Percentiles rank a stretch among this genome's conserved stretches.
Evolutionary conservation across 768 basidiomycete species (phyloP).

Genomic region (Agaricus subrufescens): DNA sequence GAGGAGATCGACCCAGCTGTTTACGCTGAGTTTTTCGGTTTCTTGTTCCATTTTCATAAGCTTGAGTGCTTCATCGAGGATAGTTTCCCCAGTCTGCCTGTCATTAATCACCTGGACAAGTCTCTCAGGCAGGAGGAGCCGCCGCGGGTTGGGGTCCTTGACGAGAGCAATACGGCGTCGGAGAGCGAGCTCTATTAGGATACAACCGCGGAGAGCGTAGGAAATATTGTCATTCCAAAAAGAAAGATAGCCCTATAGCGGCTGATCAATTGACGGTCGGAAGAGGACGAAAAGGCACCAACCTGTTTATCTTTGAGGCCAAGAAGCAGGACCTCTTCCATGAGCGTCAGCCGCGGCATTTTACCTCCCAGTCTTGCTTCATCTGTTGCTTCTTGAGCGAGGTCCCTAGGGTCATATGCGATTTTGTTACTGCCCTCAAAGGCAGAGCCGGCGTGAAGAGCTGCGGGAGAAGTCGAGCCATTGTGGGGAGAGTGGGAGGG

Average conservation of each 20-base stretch:
- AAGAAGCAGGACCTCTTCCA: constrained; percentile 94
- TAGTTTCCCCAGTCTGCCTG: constrained; percentile 90
- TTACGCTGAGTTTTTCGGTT: constrained; percentile 71
- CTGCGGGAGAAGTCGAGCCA: constrained; percentile 16
- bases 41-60: constrained; percentile 90
- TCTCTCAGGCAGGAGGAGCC: constrained; percentile 74
- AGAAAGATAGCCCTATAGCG: constrained; percentile 79
- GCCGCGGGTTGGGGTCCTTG: constrained; percentile 71
- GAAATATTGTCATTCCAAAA: constrained; percentile 99
- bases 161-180: constrained; percentile 90
- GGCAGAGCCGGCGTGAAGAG: constrained; percentile 71
- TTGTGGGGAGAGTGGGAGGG: constrained; percentile 12
- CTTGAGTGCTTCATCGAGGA: constrained; percentile 91
- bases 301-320: constrained; percentile 98
- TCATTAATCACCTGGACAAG: constrained; percentile 91
- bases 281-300: constrained; percentile 15
- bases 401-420: constrained; percentile 90
- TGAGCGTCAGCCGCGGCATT: constrained; percentile 83
- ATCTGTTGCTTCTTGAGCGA: constrained; percentile 64
- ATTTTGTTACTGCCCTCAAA: constrained; percentile 85
- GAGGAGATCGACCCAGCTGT: constrained; percentile 92
- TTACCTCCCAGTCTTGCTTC: constrained; percentile 60
- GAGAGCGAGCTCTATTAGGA: constrained; percentile 95
- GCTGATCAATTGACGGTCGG: neutral
- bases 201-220: constrained; percentile 97